Base-by-base conservation (phyloP, 176 grass and related monocot genomes). In the Avena eriantha region DNA sequence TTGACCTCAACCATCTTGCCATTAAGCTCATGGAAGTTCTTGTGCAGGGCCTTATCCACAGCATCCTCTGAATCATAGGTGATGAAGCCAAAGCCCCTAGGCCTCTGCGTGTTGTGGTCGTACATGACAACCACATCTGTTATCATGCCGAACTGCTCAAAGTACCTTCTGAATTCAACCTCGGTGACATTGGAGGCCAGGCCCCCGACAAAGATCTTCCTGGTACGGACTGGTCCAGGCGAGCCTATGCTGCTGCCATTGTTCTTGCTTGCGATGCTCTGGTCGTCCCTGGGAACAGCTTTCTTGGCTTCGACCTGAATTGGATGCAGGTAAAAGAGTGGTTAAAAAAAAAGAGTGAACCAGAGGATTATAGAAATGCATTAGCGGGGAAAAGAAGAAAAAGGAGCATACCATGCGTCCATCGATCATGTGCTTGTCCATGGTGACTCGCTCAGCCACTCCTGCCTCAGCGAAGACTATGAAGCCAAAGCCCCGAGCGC, bases 1-100 rank as follows among this genome's bases (percentile, higher is more conserved):
- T 98, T 98, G 46, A 98, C 96, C 82, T 98, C 96, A 75, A 98
- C 96, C 86, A 98, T 95, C 84, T 98, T 95, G 22, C 96, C 96
- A 76, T 95, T 98, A 33, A 98, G 92, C 78, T 98, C 93, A 43
- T 98, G 96, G 50, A 98, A 98, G 78, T 87, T 93, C 77, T 95
- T 98, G 77, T 92, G 73, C 54, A 98, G 77, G 10, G 81, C 96
- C 87, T 90, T 91, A 39, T 95, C 96, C 79, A 98, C 96, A 1
- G 96, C 90, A 3, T 91, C 96, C 74, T 98, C 96, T 3, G 93
- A 95, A 73, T 98, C 96, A 90, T 89, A 98, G 48, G 96, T 98
- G 87, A 98, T 98, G 88, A 98, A 98, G 45, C 96, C 96, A 29
- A 98, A 98, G 18, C 96, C 96, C 81, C 96, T 93, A 31, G 96